These are phyloP conservation scores for Calonectria ilicicola DNA, from an alignment of 2,329 filamentous ascomycete genomes.

Conservation along the genomic window DNA sequence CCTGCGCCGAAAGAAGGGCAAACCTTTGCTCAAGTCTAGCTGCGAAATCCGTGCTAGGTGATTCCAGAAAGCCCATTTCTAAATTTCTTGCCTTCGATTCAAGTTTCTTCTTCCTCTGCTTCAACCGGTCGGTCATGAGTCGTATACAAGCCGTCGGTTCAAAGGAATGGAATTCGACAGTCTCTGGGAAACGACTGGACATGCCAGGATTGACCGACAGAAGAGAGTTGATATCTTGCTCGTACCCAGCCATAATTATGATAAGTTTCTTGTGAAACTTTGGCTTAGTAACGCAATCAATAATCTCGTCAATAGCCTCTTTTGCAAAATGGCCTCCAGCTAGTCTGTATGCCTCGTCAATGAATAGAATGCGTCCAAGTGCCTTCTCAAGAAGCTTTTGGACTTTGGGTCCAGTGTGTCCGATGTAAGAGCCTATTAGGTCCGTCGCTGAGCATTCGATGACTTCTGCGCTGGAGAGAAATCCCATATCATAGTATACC, in stretches of 20 bases:
- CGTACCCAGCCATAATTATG: constrained; percentile 78
- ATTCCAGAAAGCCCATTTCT: constrained; percentile 43
- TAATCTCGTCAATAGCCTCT: constrained; percentile 66
- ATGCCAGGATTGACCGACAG: constrained; percentile 72
- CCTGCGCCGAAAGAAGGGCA: constrained; percentile 51
- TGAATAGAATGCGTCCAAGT: constrained; percentile 75
- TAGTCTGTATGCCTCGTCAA: constrained; percentile 80
- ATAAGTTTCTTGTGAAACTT: constrained; percentile 71
- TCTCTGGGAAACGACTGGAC: constrained; percentile 73
- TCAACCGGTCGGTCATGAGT: constrained; percentile 53
- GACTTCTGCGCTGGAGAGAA: constrained; percentile 70
- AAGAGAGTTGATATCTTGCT: constrained; percentile 72
- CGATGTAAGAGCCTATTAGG: constrained; percentile 75
- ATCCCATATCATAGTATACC: constrained; percentile 80
- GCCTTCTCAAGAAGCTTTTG: constrained; percentile 67
- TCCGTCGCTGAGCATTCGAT: constrained; percentile 76
- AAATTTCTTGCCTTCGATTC: constrained; percentile 29
- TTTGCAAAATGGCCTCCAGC: constrained; percentile 66
- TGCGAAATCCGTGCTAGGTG: constrained; percentile 18
- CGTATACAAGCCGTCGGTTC: constrained; percentile 53
- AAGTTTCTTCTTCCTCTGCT: constrained; percentile 40
- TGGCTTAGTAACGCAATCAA: constrained; percentile 65
- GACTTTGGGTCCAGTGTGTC: constrained; percentile 77
- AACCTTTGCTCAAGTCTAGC: constrained; percentile 48
- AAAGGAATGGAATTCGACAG: constrained; percentile 66